Evolutionary conservation across 495 filamentous ascomycete genomes (phyloP).

Genomic region (Alectoria sarmentosa): DNA sequence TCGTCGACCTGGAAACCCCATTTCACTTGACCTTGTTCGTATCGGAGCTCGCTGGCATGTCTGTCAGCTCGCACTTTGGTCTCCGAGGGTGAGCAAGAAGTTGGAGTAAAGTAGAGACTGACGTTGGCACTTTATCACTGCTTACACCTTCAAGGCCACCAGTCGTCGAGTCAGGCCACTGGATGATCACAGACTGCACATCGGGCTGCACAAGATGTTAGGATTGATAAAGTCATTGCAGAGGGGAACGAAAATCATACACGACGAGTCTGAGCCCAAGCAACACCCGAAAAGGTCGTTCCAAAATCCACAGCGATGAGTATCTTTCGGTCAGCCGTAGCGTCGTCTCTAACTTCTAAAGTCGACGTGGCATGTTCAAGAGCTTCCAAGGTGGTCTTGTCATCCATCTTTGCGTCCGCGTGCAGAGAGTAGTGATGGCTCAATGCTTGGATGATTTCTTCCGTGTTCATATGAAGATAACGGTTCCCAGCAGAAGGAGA

Average conservation of each 20-base stretch:
- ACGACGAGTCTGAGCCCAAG: slow-evolving; percentile 40
- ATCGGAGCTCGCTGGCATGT: slow-evolving; percentile 29
- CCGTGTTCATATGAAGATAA: not conserved
- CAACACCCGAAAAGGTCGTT: slow-evolving; percentile 44
- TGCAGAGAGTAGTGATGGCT: not conserved
- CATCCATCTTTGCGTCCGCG: not conserved
- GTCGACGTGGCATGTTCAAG: not conserved
- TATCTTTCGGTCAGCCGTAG: slow-evolving; percentile 25
- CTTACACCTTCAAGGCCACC: slow-evolving; percentile 31
- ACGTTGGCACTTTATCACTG: slow-evolving; percentile 37
- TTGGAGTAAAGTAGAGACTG: slow-evolving; percentile 4
- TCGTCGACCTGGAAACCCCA: slow-evolving; percentile 50
- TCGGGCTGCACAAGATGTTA: slow-evolving; percentile 24
- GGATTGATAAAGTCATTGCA: not conserved
- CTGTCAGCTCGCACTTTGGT: not conserved
- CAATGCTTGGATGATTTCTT: not conserved
- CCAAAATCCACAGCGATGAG: slow-evolving; percentile 31
- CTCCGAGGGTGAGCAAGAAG: not conserved
- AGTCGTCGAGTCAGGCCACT: slow-evolving; percentile 28
- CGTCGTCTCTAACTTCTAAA: slow-evolving; percentile 19
- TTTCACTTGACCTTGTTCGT: slow-evolving; percentile 31
- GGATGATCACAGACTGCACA: slow-evolving; percentile 25
- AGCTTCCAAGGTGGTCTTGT: slow-evolving; percentile 10
- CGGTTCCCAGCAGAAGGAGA: not conserved
- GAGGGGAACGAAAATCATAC: slow-evolving; percentile 14